Evolutionary conservation across 768 basidiomycete species (phyloP), one percentile per base, ranked within the genome.

Genomic region (Pulveroboletus sp.): DNA sequence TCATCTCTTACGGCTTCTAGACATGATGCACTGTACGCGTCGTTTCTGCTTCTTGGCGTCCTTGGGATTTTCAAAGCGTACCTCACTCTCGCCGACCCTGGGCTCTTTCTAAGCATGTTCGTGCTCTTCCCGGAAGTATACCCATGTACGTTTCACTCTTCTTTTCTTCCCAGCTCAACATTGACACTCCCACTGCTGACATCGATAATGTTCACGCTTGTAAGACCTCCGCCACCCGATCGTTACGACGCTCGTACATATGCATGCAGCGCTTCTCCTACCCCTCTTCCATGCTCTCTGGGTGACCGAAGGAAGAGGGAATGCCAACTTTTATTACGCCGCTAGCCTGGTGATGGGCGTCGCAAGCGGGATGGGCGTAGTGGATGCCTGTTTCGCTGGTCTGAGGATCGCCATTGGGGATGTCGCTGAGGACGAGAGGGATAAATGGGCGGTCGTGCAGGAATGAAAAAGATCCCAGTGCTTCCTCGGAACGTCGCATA

Each of bases 241-340:
- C 48, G 84, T 93, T 32, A 91, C 91, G 8, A 71, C 80, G 5
- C 78, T 92, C 39, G 77, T 94, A 9, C 89, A 95, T 56, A 71
- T 89, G 5, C 92, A 96, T 60, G 83, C 94, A 3, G 76, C 84
- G 1, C 75, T 92, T 17, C 82, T 98, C 18, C 78, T 97, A 50
- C 95, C 95, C 0, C 76, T 96, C 28, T 94, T 98, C 68, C 84
- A 95, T 61, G 80, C 89, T 51, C 73, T 98, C 2, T 99, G 96
- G 95, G 78, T 97, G 6, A 76, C 74, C 8, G 86, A 92, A 49
- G 93, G 93, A 1, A 89, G 92, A 6, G 96, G 93, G 3, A 98
- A 99, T 61, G 93, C 95, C 40, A 98, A 98, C 67, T 99, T 99
- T 71, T 97, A 90, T 71, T 99, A 98, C 60, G 96, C 96, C 0